Evolutionary conservation across 257 asterid genomes (phyloP), one percentile per base, ranked within the genome.

Genomic region (Misopates orontium): DNA sequence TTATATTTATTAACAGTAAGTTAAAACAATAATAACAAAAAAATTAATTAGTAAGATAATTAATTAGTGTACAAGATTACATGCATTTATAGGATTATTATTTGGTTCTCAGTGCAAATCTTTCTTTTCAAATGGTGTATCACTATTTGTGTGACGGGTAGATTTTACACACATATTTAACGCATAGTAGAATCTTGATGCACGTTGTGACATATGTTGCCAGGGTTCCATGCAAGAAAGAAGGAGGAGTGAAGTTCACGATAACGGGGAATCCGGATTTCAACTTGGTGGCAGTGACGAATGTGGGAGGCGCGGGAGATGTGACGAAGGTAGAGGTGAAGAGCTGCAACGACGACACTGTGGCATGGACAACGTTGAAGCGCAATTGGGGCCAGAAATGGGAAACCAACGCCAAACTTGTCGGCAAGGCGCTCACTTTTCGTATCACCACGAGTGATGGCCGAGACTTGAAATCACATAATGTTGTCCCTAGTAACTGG

Each of bases 231-330:
- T 83, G 89, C 82, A 71, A 76, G 68, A 83, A 70, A 60, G 51
- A n/a, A 9, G 89, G 89, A n/a, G 86, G 88, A 2, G 23, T 83
- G 14, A 55, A 41, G 19, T 83, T 78, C 67, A 80, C 56, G 12
- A 60, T 83, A 28, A 73, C 80, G 0, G 89, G 85, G 19, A 80
- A 75, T 25, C 82, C 80, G 0, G 19, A 47, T 28, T 83, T 73
- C 84, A 75, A 72, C 70, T 18, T 78, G 80, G 80, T 83, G 32
- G 15, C 73, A 0, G 54, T 83, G 5, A 67, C 74, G 2, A 83
- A 83, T 9, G 85, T 83, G 3, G 84, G 82, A 22, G 88, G 88
- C 11, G 80, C 85, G 0, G 84, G 85, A 13, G 85, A 73, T 48
- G 74, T 80, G 10, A 25, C 36, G 0, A 68, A 66, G 20, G 77